Evolutionary conservation across 2,329 filamentous ascomycete genomes (phyloP), one percentile per base, ranked within the genome.

Genomic region (Lasiodiplodia sp.): DNA sequence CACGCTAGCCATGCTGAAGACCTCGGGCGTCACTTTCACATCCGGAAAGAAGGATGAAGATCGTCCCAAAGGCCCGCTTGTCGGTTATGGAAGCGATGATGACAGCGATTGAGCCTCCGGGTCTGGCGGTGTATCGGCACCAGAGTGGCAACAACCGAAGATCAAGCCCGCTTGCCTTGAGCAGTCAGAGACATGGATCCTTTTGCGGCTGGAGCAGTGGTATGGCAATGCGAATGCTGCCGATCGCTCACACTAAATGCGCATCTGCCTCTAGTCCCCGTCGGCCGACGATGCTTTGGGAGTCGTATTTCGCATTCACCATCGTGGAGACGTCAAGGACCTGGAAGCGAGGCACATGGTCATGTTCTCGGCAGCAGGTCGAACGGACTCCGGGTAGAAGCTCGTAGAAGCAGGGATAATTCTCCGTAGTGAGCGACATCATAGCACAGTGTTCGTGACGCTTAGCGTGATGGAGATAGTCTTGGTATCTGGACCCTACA

Each of bases 61-160:
- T 34, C n/a, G 25, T 6, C 81, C 88, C 34, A 80, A 87, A 21
- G 93, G 92, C 1, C 92, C 93, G 7, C 82, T 98, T 72, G 96
- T 97, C 23, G 92, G 87, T 31, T 99, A 99, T 76, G 94, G 90
- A 68, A 97, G 93, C 78, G 94, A 97, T 80, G 92, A 94, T 77
- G 94, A 97, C 70, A 91, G 87, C 72, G 88, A 90, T 72, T 81
- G 73, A 76, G 40, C 6, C 7, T 28, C 53, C 10, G 10, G 34
- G 3, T n/a, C 14, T 14, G 8, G 34, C 31, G 52, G 44, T 31
- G 25, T 34, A 31, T 16, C 6, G 18, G 14, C 25, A 25, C n/a
- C 25, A 51, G 25, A n/a, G 37, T 56, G 28, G 52, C 4, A 34
- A 21, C 8, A 51, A 28, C 21, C 51, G 23, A 53, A 28, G 2